Evolutionary conservation across 139 green algal genomes (phyloP), one percentile per base, ranked within the genome.

Genomic region (Chlorella sorokiniana): DNA sequence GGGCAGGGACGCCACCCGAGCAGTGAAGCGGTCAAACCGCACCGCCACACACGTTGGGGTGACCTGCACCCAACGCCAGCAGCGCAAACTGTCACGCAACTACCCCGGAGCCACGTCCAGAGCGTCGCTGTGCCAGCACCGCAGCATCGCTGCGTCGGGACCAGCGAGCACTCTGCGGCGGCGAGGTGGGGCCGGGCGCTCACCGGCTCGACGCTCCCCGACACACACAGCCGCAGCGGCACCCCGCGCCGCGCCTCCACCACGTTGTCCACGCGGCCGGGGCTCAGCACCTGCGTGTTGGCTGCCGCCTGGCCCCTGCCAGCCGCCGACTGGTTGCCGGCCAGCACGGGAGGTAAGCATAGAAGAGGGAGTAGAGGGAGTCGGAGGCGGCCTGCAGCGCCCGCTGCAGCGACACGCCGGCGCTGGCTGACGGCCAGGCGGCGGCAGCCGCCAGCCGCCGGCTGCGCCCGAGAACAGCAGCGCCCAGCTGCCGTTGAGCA

Each of bases 151-250:
- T n/a, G n/a, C n/a, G n/a, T n/a, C n/a, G n/a, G n/a, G n/a, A n/a
- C n/a, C n/a, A n/a, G n/a, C 48, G 11, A 16, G 11, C 48, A 56
- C 11, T 56, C 11, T 59, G 48, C 11, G 16, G 48, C 14, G 14
- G 16, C 11, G 11, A 59, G 16, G 16, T 25, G 16, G 48, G 48
- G 16, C 11, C 14, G 48, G 48, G 14, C 16, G 14, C 71, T 67
- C 54, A 79, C 73, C 54, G 25, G 20, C 54, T 79, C 52, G 2
- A 69, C 38, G 73, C 73, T 79, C 35, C 73, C 73, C 14, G 73
- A 79, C 9, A 79, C 73, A 10, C 73, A 79, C 37, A 79, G 52
- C 3, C 73, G 73, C 73, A 79, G 73, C 8, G 48, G 71, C 71
- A 67, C 23, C 33, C 71, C 48, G 18, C 59, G 38, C 31, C 35